Evolutionary conservation across 768 basidiomycete species (phyloP).

Genomic region (Sistotremastrum suecicum): DNA sequence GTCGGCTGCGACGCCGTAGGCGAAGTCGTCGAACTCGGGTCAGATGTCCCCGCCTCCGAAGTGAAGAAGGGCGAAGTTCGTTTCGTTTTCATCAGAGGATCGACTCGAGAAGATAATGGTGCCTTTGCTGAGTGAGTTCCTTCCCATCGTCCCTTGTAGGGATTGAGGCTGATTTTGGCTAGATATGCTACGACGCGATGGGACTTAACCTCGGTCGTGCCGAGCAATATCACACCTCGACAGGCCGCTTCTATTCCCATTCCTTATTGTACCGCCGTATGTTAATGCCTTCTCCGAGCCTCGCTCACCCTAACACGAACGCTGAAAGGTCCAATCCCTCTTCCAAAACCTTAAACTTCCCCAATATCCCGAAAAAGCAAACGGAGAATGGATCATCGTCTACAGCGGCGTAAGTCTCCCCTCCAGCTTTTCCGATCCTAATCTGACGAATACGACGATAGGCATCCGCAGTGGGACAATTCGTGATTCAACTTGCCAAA

Average conservation of each 20-base stretch:
- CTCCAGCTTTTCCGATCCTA: too few relatives aligned
- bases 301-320: too few relatives aligned
- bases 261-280: too few relatives aligned
- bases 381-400: too few relatives aligned
- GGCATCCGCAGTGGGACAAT: conserved; percentile 8
- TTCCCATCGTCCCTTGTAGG: too few relatives aligned
- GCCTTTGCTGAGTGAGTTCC: not conserved
- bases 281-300: too few relatives aligned
- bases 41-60: not conserved
- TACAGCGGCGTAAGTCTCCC: too few relatives aligned
- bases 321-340: too few relatives aligned
- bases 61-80: conserved; percentile 2
- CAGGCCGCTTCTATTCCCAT: not conserved
- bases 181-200: not conserved
- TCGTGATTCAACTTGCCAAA: conserved; percentile 21
- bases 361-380: too few relatives aligned
- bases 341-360: too few relatives aligned
- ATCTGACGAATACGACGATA: too few relatives aligned
- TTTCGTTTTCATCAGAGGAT: not conserved
- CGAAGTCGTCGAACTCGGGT: conserved; percentile 1
- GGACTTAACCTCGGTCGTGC: not conserved
- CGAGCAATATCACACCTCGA: not conserved
- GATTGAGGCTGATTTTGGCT: not conserved
- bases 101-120: not conserved
- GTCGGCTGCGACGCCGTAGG: conserved; percentile 2